These are phyloP conservation scores for Rachicladosporium sp. DNA, from an alignment of 2,329 filamentous ascomycete species.

Conservation along the genomic window DNA sequence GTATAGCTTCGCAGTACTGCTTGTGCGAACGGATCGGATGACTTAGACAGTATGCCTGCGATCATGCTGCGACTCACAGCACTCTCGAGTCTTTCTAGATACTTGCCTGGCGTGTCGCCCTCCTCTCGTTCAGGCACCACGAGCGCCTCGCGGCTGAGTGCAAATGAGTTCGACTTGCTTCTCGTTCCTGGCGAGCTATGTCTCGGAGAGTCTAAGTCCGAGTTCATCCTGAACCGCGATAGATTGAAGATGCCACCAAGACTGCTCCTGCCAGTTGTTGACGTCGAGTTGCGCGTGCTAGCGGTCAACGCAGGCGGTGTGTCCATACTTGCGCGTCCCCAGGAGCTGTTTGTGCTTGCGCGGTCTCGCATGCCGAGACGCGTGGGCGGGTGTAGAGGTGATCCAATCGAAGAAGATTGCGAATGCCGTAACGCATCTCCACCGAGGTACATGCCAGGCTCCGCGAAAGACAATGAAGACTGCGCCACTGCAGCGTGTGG, in stretches of 20 bases:
- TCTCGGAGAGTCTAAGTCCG: slow-evolving; percentile 54
- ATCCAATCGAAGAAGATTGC: slow-evolving; percentile 51
- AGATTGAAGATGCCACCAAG: slow-evolving; percentile 80
- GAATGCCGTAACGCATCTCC: slow-evolving; percentile 52
- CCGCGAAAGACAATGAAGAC: slow-evolving; percentile 34
- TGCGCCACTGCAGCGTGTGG: slow-evolving; percentile 41
- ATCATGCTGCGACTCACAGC: slow-evolving; percentile 70
- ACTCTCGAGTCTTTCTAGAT: slow-evolving; percentile 72
- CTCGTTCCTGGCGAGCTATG: slow-evolving; percentile 61
- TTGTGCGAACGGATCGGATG: slow-evolving; percentile 69
- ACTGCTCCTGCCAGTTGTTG: slow-evolving; percentile 75
- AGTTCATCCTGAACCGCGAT: slow-evolving; percentile 66
- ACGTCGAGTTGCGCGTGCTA: slow-evolving; percentile 61
- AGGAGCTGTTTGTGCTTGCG: slow-evolving; percentile 81
- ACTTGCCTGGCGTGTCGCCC: slow-evolving; percentile 81
- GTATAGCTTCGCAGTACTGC: slow-evolving; percentile 88
- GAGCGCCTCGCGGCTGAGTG: slow-evolving; percentile 57
- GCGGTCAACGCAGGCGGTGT: slow-evolving; percentile 46
- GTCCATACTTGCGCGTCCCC: slow-evolving; percentile 58
- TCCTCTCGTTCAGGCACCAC: slow-evolving; percentile 68
- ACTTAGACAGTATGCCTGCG: slow-evolving; percentile 73
- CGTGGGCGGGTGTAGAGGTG: slow-evolving; percentile 45
- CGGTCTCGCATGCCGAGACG: slow-evolving; percentile 55
- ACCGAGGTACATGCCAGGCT: slow-evolving; percentile 37
- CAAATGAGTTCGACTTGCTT: slow-evolving; percentile 76